phyloP scores from a whole-genome alignment of 768 basidiomycete genomes.

The Trametes sanguinea region DNA sequence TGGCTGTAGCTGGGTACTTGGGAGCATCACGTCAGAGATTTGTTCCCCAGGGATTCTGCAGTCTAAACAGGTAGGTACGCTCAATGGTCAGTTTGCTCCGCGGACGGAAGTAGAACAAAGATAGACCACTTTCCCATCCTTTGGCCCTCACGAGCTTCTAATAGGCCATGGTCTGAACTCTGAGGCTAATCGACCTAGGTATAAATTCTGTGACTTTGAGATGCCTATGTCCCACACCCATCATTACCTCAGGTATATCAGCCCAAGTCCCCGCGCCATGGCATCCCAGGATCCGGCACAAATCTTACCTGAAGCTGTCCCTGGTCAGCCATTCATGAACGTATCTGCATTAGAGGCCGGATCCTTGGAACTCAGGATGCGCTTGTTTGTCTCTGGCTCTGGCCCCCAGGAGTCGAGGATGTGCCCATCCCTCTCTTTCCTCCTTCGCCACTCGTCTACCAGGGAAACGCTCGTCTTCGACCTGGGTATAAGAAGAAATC shows the following conservation, averaged over 20 bases:
- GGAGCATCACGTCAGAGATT: too few relatives aligned
- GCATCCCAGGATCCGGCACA: neutral
- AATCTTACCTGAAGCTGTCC: conserved; percentile 40
- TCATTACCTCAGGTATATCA: too few relatives aligned
- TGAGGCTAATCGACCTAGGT: too few relatives aligned
- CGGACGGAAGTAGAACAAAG: neutral
- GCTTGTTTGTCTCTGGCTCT: conserved; percentile 40
- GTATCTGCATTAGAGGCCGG: conserved; percentile 62
- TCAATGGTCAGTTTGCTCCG: too few relatives aligned
- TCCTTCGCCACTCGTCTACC: conserved; percentile 47
- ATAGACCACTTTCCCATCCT: neutral
- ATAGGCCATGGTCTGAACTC: too few relatives aligned
- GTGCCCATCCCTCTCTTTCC: conserved; percentile 54
- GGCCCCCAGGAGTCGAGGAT: conserved; percentile 31
- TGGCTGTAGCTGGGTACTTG: too few relatives aligned
- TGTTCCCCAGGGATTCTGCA: too few relatives aligned
- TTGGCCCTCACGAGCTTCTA: neutral
- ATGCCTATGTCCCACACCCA: too few relatives aligned
- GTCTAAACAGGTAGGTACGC: too few relatives aligned
- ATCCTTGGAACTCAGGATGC: conserved; percentile 40
- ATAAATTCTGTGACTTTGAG: too few relatives aligned
- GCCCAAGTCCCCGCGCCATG: neutral
- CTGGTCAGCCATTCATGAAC: conserved; percentile 49
- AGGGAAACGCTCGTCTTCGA: conserved; percentile 49
- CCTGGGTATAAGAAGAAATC: conserved; percentile 53